Evolutionary conservation across 2,329 filamentous ascomycete species (phyloP).

Genomic region (Leptoxyphium fumago): DNA sequence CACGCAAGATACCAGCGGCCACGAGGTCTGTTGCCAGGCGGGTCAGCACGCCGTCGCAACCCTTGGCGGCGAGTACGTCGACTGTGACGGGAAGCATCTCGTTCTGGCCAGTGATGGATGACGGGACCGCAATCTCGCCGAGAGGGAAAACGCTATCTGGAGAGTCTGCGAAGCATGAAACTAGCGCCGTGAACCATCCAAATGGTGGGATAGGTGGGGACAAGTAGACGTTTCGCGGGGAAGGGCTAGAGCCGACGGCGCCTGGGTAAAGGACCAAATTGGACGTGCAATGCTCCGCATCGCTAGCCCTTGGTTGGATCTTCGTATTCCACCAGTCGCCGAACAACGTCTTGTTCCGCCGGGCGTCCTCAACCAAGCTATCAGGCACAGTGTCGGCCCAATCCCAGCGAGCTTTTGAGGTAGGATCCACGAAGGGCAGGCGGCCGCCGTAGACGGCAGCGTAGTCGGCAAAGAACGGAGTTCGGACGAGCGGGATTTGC

Average conservation of each 20-base stretch:
- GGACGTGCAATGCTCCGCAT: slow-evolving; percentile 25
- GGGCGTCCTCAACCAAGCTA: slow-evolving; percentile 5
- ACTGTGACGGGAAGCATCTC: slow-evolving; percentile 31
- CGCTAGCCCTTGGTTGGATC: slow-evolving; percentile 17
- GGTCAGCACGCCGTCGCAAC: slow-evolving; percentile 27
- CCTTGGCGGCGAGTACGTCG: slow-evolving; percentile 27
- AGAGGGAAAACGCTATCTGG: too few relatives aligned
- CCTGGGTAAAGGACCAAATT: slow-evolving; percentile 28
- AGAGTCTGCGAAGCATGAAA: too few relatives aligned
- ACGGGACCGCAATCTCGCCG: too few relatives aligned
- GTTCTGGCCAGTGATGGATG: slow-evolving; percentile 19
- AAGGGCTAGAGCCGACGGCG: slow-evolving; percentile 27
- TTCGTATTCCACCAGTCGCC: slow-evolving; percentile 26
- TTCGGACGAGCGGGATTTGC: slow-evolving; percentile 20
- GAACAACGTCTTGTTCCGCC: slow-evolving; percentile 17
- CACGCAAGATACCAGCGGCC: too few relatives aligned
- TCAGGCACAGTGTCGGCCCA: slow-evolving; percentile 14
- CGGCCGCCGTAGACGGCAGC: slow-evolving; percentile 21
- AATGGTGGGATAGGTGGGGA: slow-evolving; percentile 20
- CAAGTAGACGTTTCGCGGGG: slow-evolving; percentile 23
- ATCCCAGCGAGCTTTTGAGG: slow-evolving; percentile 18
- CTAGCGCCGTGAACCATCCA: slow-evolving; percentile 3
- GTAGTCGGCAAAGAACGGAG: slow-evolving; percentile 22
- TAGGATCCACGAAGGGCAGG: slow-evolving; percentile 26
- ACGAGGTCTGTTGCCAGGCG: too few relatives aligned